Base-by-base conservation (phyloP, 2,329 filamentous ascomycete species). In the Dothideomycetidae sp. region DNA sequence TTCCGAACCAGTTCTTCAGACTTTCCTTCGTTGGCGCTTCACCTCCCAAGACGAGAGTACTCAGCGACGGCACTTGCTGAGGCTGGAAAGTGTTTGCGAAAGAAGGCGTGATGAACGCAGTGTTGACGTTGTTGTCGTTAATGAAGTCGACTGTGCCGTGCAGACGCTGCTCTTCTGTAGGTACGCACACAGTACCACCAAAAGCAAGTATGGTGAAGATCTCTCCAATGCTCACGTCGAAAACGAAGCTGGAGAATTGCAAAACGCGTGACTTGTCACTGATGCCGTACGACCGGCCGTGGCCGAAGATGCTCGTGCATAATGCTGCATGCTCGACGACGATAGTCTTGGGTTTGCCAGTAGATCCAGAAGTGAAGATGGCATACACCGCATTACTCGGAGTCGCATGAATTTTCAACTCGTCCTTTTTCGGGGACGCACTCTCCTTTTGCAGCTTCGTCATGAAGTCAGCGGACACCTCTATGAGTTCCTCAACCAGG, bases 361-460 rank as follows among this genome's bases (percentile, higher is more conserved):
- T 37, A 21, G 35, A 37, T 21, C 35, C 35, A 19, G 35, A 37
- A 5, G 35, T 37, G 28, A 37, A 37, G 5, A 37, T 37, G 10
- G 31, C 28, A n/a, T 17, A 31, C 12, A 34, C 39, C 5, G 30
- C 15, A 18, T 36, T 18, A 5, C 10, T 14, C n/a, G 29, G 39
- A 13, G 7, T 19, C 4, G 31, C n/a, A n/a, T n/a, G n/a, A n/a
- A n/a, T n/a, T n/a, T n/a, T n/a, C n/a, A n/a, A n/a, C n/a, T n/a
- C n/a, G n/a, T n/a, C n/a, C n/a, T n/a, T n/a, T n/a, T n/a, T n/a
- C n/a, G n/a, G n/a, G n/a, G n/a, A n/a, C n/a, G n/a, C n/a, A n/a
- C n/a, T n/a, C n/a, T n/a, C 18, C n/a, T 13, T 7, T 17, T 19
- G 7, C 18, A 16, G 10, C 26, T 10, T n/a, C 21, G 35, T n/a